Percentiles rank a stretch among this genome's conserved stretches.
These are phyloP conservation scores for Biscutella laevigata DNA, from an alignment of 441 rosid species.

Conservation along the genomic window DNA sequence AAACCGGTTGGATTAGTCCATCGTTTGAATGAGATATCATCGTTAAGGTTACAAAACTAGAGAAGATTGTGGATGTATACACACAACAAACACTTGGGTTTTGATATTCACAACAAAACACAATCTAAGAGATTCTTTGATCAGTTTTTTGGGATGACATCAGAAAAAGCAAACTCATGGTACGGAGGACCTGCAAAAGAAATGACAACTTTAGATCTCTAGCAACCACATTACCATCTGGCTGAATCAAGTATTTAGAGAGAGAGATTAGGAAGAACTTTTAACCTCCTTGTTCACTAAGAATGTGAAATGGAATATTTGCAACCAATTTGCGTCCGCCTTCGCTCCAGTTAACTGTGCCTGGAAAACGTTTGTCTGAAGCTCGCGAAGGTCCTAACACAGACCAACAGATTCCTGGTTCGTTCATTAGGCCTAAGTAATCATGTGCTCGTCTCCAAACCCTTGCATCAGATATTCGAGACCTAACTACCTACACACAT, in stretches of 20 bases:
- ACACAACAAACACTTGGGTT: background rate
- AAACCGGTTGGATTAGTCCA: background rate
- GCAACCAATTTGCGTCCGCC: constrained; percentile 64
- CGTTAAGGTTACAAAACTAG: background rate
- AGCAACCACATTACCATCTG: background rate
- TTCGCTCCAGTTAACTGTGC: constrained; percentile 74
- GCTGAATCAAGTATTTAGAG: background rate
- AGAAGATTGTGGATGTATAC: background rate
- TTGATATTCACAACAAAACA: constrained; percentile 12
- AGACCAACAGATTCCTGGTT: constrained; percentile 72
- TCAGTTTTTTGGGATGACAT: constrained; percentile 38
- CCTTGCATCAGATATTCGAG: constrained; percentile 69
- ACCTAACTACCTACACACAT: constrained; percentile 71
- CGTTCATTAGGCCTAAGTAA: constrained; percentile 78
- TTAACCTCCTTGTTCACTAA: constrained; percentile 71
- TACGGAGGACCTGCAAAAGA: constrained; percentile 75
- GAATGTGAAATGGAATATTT: constrained; percentile 77
- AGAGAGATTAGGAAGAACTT: background rate
- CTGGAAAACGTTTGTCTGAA: constrained; percentile 46
- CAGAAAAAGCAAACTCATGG: constrained; percentile 76
- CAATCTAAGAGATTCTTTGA: background rate
- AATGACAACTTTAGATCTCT: background rate
- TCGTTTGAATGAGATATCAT: background rate
- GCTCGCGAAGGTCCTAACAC: constrained; percentile 63
- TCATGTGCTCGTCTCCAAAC: constrained; percentile 85